Percentiles rank a stretch among this genome's conserved stretches.
These are phyloP conservation scores for Hemisphaericaspora subhashii DNA, from an alignment of 1,139 yeast genomes.

Conservation along the genomic window DNA sequence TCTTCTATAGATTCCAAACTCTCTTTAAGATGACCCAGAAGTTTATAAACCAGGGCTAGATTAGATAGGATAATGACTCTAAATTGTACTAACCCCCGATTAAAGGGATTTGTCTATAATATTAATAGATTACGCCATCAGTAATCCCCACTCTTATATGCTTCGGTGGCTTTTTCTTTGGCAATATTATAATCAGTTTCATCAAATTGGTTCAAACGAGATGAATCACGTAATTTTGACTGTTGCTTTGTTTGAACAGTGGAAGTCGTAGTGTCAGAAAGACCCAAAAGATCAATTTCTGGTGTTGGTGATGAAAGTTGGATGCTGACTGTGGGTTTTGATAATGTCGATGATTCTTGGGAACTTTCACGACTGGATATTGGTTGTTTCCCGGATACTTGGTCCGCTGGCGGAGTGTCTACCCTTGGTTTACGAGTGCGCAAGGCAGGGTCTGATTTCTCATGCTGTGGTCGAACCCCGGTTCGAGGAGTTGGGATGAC, in stretches of 20 bases:
- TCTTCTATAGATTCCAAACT: slow-evolving; percentile 54
- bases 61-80: slow-evolving; percentile 74
- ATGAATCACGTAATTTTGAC: slow-evolving; percentile 12
- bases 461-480: background rate
- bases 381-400: slow-evolving; percentile 4
- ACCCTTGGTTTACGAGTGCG: slow-evolving; percentile 1
- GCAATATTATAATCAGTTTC: slow-evolving; percentile 56
- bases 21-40: slow-evolving; percentile 71
- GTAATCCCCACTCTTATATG: slow-evolving; percentile 83
- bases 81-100: too few species aligned
- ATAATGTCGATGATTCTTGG: slow-evolving; percentile 11
- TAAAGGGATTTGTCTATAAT: too few species aligned
- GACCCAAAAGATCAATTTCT: slow-evolving; percentile 29
- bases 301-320: slow-evolving; percentile 5
- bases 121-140: too few species aligned
- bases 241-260: background rate
- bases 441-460: background rate
- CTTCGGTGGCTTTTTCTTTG: slow-evolving; percentile 58
- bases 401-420: slow-evolving; percentile 4
- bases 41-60: slow-evolving; percentile 66
- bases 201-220: slow-evolving; percentile 39
- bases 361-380: slow-evolving; percentile 8
- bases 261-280: slow-evolving; percentile 6
- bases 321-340: slow-evolving; percentile 3
- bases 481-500: background rate